These are phyloP conservation scores for Trametes cinnabarina DNA, from an alignment of 768 basidiomycete genomes.

Conservation along the genomic window DNA sequence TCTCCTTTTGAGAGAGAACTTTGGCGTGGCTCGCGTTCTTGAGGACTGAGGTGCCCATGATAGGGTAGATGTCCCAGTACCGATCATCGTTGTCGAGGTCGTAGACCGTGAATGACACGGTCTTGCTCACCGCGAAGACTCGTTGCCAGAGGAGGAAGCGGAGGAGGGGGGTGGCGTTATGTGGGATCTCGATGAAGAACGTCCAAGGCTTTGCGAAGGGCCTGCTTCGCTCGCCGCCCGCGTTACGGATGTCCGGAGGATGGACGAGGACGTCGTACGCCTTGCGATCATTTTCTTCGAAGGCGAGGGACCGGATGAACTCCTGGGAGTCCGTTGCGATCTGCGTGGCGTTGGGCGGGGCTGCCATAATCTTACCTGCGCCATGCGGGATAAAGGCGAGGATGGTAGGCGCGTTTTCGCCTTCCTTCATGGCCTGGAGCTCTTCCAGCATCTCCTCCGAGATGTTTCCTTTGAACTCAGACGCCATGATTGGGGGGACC, in stretches of 20 bases:
- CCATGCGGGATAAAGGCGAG: neutral
- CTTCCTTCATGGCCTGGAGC: too few species aligned
- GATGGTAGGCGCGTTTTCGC: too few species aligned
- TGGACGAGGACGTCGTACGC: neutral
- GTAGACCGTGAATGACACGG: neutral
- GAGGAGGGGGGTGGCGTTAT: neutral
- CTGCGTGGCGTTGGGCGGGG: neutral
- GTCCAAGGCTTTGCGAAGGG: neutral
- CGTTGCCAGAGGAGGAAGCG: constrained; percentile 1
- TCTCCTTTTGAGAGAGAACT: neutral
- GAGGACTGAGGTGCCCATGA: neutral
- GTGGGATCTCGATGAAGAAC: neutral
- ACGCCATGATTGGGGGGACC: neutral
- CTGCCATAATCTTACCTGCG: neutral
- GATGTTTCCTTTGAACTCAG: neutral
- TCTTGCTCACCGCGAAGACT: neutral
- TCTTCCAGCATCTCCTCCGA: too few species aligned
- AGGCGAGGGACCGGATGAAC: neutral
- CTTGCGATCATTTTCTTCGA: neutral
- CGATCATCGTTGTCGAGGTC: neutral
- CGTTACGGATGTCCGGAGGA: neutral
- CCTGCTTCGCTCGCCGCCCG: neutral
- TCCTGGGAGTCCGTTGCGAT: neutral
- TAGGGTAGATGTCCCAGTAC: neutral
- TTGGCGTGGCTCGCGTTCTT: neutral